Conservation (phyloP, 305 asterid genomes). For the Fraxinus angustifolia region DNA sequence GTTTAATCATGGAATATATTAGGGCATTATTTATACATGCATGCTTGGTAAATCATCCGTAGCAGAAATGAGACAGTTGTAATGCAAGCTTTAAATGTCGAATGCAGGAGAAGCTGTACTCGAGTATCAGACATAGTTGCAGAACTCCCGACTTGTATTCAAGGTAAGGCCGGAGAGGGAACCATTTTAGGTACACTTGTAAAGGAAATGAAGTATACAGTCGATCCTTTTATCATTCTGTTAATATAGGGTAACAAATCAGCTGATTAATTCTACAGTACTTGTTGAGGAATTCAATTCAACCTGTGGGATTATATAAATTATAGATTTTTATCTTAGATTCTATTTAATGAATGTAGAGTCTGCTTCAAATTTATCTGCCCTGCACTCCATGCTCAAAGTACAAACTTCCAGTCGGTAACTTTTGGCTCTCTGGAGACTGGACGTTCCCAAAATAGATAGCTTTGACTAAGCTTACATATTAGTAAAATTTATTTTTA, state of each 20-base stretch:
- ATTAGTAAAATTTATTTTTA: not conserved
- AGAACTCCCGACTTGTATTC: not conserved
- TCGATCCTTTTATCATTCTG: not conserved
- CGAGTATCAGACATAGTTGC: slow-evolving; percentile 35
- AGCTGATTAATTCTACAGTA: not conserved
- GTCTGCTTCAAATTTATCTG: not conserved
- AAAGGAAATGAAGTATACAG: not conserved
- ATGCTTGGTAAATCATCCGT: not conserved
- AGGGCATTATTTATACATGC: not conserved
- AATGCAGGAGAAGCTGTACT: slow-evolving; percentile 48
- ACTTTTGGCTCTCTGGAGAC: not conserved
- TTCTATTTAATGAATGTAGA: not conserved
- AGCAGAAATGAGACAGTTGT: not conserved
- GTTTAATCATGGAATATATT: not conserved
- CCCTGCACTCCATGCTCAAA: not conserved
- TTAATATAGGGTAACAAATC: not conserved
- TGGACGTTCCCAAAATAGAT: not conserved
- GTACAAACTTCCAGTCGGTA: not conserved
- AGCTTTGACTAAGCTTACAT: not conserved
- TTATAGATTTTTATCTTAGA: not conserved
- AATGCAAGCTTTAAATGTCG: not conserved
- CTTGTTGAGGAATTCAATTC: not conserved
- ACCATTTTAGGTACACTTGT: not conserved
- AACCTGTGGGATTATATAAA: not conserved
- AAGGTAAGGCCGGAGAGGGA: not conserved